Evolutionary conservation across 2,329 filamentous ascomycete species (phyloP).

Genomic region (Pestalotiopsis sp.): DNA sequence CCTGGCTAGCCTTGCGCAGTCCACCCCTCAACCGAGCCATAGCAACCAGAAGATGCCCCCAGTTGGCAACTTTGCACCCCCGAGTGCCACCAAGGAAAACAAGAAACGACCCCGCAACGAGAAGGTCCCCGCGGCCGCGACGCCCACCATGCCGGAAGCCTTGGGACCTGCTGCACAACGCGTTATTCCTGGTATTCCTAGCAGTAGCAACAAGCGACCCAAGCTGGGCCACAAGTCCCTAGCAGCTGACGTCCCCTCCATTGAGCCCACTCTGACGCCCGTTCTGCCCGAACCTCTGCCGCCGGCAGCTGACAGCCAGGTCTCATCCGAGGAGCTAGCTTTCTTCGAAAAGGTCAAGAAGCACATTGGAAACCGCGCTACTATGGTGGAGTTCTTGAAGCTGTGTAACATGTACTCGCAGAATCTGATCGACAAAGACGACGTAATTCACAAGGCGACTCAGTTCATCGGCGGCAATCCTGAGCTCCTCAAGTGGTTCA

Average conservation of each 20-base stretch:
- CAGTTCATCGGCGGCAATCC: constrained; percentile 86
- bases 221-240: constrained; percentile 74
- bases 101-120: constrained; percentile 80
- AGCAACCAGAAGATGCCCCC: constrained; percentile 79
- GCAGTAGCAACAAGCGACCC: constrained; percentile 61
- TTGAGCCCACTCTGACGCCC: constrained; percentile 88
- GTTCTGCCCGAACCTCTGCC: constrained; percentile 85
- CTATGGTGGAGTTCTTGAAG: constrained; percentile 95
- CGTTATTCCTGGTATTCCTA: constrained; percentile 36
- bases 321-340: constrained; percentile 80
- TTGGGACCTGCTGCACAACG: constrained; percentile 40
- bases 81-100: constrained; percentile 82
- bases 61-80: constrained; percentile 89
- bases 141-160: constrained; percentile 45
- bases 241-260: constrained; percentile 58
- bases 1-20: constrained; percentile 46
- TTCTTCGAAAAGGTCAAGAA: constrained; percentile 99
- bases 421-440: constrained; percentile 84
- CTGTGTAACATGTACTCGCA: constrained; percentile 94
- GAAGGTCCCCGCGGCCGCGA: constrained; percentile 53
- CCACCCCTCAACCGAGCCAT: constrained; percentile 57
- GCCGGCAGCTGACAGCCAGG: constrained; percentile 72
- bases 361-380: constrained; percentile 87
- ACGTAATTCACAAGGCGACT: constrained; percentile 80
- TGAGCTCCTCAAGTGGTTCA: constrained; percentile 90